Evolutionary conservation across 768 basidiomycete genomes (phyloP).

Genomic region (Boletus bicolor): DNA sequence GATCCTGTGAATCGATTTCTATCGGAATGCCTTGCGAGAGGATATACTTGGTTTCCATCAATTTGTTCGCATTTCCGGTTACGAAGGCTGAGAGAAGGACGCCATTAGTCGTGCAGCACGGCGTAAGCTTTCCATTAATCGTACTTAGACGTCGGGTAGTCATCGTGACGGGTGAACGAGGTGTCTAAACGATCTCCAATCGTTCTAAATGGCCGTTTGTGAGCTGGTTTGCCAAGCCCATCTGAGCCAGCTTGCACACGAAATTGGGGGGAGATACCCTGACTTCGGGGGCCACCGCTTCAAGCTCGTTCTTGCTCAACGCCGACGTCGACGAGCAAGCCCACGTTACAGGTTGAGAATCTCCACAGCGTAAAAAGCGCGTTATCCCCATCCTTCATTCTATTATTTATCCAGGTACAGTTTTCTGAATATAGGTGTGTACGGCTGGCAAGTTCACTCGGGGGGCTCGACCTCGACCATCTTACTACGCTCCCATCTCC

Average conservation of each 20-base stretch:
- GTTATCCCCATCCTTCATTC: neutral
- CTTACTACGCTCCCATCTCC: neutral
- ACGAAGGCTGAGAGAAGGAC: conserved; percentile 71
- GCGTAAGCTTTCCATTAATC: neutral
- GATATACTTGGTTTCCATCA: conserved; percentile 84
- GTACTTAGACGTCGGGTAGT: conserved; percentile 24
- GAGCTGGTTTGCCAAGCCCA: neutral
- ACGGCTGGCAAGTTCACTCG: neutral
- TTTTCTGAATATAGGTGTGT: neutral
- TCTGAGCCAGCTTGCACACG: neutral
- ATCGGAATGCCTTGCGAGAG: conserved; percentile 64
- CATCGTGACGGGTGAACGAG: conserved; percentile 12
- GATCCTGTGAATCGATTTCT: conserved; percentile 69
- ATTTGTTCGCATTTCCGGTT: conserved; percentile 91
- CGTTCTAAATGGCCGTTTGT: neutral
- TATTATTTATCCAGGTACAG: neutral
- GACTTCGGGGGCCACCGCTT: conserved; percentile 4
- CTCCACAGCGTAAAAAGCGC: conserved; percentile 1
- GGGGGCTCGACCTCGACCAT: neutral
- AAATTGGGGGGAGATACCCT: neutral
- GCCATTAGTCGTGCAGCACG: conserved; percentile 8
- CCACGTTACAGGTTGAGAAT: conserved; percentile 6
- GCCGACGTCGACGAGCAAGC: conserved; percentile 13
- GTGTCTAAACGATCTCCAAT: neutral
- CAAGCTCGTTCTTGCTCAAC: neutral